Evolutionary conservation across 1,284 basidiomycete species (phyloP).

Genomic region (Ustilago crameri): DNA sequence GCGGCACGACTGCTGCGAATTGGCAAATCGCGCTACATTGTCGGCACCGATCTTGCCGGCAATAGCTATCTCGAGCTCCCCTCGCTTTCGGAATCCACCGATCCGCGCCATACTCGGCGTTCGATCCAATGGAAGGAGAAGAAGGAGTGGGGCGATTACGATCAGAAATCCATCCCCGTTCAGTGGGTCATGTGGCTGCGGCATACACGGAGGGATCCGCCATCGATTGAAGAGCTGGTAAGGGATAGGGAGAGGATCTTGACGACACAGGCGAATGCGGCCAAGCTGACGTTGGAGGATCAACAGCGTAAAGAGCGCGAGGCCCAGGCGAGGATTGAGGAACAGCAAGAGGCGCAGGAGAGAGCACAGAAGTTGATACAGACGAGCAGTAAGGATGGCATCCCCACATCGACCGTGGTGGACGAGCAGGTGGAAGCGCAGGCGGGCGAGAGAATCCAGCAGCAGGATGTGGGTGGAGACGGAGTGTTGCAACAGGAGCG

Average conservation of each 20-base stretch:
- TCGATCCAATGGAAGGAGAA: conserved; percentile 52
- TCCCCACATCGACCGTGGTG: conserved; percentile 22
- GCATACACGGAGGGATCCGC: conserved; percentile 56
- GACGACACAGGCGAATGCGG: conserved; percentile 34
- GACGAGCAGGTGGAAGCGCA: conserved; percentile 12
- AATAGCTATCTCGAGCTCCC: conserved; percentile 63
- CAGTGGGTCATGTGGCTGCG: conserved; percentile 67
- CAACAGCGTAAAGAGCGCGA: conserved; percentile 9
- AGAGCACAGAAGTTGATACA: conserved; percentile 16
- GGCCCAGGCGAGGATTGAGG: conserved; percentile 16
- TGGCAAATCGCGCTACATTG: conserved; percentile 55
- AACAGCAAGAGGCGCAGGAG: conserved; percentile 18
- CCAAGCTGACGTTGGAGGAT: conserved; percentile 23
- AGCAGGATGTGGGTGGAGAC: neutral
- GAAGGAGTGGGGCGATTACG: conserved; percentile 52
- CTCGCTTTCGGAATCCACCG: conserved; percentile 48
- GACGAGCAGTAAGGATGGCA: neutral
- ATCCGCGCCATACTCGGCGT: conserved; percentile 57
- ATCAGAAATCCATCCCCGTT: conserved; percentile 59
- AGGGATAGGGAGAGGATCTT: conserved; percentile 26
- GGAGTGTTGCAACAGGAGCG: conserved; percentile 17
- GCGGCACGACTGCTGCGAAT: conserved; percentile 45
- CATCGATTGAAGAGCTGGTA: conserved; percentile 51
- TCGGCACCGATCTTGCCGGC: conserved; percentile 56
- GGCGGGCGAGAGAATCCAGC: neutral